These are phyloP conservation scores for Chondrostereum purpureum DNA, from an alignment of 1,284 basidiomycete species.

Conservation along the genomic window DNA sequence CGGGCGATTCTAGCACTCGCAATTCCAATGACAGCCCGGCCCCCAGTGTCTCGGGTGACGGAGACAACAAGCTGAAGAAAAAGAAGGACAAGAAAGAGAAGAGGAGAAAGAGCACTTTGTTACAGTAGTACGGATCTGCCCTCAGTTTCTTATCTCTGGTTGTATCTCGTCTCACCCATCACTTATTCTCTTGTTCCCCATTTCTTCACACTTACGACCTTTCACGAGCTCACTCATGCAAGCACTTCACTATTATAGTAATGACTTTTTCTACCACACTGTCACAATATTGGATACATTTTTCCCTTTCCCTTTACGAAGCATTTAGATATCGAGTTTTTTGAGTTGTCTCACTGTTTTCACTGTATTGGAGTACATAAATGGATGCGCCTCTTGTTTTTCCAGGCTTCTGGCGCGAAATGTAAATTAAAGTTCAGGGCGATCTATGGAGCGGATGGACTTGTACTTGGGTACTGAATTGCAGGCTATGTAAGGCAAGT, in stretches of 20 bases:
- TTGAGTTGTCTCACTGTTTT: background rate
- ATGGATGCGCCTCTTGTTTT: background rate
- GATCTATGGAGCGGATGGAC: no score
- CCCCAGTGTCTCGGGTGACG: conserved; percentile 41
- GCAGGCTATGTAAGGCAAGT: no score
- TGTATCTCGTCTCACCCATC: background rate
- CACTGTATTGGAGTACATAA: background rate
- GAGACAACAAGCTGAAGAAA: conserved; percentile 42
- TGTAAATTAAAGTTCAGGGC: no score
- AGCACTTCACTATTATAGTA: conserved; percentile 13
- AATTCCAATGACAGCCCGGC: conserved; percentile 41
- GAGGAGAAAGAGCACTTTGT: conserved; percentile 31
- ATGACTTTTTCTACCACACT: conserved; percentile 12
- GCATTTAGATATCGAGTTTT: background rate
- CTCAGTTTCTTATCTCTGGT: background rate
- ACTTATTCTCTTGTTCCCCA: conserved; percentile 4
- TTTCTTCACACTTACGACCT: conserved; percentile 16
- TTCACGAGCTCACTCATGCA: conserved; percentile 11
- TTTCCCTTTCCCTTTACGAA: background rate
- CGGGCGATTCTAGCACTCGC: conserved; percentile 20
- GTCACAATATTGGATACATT: background rate
- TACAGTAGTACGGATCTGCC: no score
- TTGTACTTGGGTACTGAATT: no score
- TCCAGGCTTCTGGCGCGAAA: background rate
- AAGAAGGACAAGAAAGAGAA: conserved; percentile 44